These are phyloP conservation scores for Syzygium grande DNA, from an alignment of 345 rosid species.

Conservation along the genomic window DNA sequence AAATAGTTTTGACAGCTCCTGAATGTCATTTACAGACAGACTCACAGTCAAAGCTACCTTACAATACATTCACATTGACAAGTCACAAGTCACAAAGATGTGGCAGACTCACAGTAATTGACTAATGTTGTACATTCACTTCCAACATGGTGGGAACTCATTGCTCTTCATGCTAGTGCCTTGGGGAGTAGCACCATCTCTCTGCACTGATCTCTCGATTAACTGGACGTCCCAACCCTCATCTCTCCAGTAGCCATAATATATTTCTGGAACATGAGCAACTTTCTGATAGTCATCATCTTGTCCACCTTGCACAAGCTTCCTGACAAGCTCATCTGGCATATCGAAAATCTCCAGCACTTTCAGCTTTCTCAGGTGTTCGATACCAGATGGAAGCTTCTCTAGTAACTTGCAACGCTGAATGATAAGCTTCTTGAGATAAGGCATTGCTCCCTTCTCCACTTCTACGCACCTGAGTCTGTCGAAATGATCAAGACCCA, in stretches of 20 bases:
- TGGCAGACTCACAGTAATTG: no score
- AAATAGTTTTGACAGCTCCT: not conserved
- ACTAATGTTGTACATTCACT: not conserved
- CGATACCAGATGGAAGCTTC: not conserved
- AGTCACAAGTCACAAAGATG: not conserved
- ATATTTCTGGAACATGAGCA: not conserved
- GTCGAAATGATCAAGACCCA: accelerated
- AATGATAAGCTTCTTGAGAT: not conserved
- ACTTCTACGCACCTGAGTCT: not conserved
- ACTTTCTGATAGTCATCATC: not conserved
- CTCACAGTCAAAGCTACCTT: not conserved
- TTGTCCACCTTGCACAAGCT: not conserved
- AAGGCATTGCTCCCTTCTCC: not conserved
- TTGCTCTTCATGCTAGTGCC: not conserved
- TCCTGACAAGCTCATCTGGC: not conserved
- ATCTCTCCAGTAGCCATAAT: not conserved
- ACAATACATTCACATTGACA: not conserved
- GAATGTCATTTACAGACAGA: not conserved
- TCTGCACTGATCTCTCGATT: not conserved
- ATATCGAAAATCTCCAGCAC: accelerated
- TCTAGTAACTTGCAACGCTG: not conserved
- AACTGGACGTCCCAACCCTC: not conserved
- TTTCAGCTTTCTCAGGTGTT: not conserved
- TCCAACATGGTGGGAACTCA: not conserved
- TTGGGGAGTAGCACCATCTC: not conserved